Conservation (phyloP, 768 basidiomycete genomes). For the Kwoniella mangroviensis region DNA sequence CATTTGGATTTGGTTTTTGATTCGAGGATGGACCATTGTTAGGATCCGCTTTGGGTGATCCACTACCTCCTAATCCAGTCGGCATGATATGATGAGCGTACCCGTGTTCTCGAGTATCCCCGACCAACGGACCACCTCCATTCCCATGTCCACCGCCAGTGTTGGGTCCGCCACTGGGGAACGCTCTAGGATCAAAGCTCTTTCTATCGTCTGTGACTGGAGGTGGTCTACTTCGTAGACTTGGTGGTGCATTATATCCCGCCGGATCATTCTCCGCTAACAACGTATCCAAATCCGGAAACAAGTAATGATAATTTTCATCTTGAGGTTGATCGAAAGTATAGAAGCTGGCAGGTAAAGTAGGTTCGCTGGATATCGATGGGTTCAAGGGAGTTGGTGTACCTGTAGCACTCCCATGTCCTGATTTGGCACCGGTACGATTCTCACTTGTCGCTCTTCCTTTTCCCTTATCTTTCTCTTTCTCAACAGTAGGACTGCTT, state of each 20-base stretch:
- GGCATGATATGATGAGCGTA: constrained; percentile 19
- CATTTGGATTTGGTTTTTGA: background rate
- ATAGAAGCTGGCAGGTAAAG: constrained; percentile 1
- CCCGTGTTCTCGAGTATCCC: background rate
- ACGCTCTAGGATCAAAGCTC: background rate
- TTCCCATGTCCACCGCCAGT: background rate
- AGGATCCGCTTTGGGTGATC: too few relatives aligned
- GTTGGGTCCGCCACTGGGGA: background rate
- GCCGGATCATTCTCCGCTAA: background rate
- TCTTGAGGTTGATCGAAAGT: constrained; percentile 4
- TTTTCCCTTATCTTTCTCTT: background rate
- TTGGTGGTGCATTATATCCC: background rate
- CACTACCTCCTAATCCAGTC: background rate
- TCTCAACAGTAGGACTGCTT: constrained; percentile 9
- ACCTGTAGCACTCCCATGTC: constrained; percentile 1
- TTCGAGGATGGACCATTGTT: background rate
- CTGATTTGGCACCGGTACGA: background rate
- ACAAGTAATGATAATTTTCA: constrained; percentile 41
- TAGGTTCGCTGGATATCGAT: background rate
- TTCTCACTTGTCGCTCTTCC: background rate
- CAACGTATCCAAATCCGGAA: constrained; percentile 40
- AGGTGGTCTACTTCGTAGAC: background rate
- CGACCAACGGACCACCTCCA: background rate
- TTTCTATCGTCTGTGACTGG: background rate
- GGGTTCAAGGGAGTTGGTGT: background rate